Percentiles rank a stretch among this genome's conserved stretches.
phyloP scores from a whole-genome alignment of 495 filamentous ascomycete species.

The Amphirosellinia nigrospora region DNA sequence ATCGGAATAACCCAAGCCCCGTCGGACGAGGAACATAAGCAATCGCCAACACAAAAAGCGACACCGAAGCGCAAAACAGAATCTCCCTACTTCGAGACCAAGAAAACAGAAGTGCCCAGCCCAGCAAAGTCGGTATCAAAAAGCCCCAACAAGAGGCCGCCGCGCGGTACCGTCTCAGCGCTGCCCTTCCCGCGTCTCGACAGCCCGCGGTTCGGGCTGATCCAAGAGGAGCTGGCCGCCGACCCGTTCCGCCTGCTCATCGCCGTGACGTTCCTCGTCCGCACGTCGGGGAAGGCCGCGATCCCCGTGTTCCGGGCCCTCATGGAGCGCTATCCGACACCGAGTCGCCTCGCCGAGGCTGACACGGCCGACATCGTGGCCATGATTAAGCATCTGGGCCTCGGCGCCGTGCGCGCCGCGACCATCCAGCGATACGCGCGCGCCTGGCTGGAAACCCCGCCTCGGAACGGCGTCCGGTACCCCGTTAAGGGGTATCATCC shows the following conservation, averaged over 20 bases:
- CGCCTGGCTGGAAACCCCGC: constrained; percentile 71
- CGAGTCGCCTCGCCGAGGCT: constrained; percentile 67
- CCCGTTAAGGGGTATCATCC: constrained; percentile 75
- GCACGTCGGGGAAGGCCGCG: constrained; percentile 74
- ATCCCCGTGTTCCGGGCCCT: constrained; percentile 77
- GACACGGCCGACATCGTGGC: constrained; percentile 60
- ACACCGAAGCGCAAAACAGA: constrained; percentile 34
- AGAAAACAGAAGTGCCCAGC: background rate
- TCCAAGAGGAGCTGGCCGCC: constrained; percentile 78
- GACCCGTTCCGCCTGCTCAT: constrained; percentile 76
- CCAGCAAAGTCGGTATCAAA: constrained; percentile 5
- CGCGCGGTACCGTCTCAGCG: constrained; percentile 61
- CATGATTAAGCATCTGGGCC: constrained; percentile 75
- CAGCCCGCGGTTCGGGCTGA: constrained; percentile 70
- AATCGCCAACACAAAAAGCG: background rate
- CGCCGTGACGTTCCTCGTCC: constrained; percentile 82
- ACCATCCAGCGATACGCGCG: constrained; percentile 70
- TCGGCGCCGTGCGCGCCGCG: constrained; percentile 60
- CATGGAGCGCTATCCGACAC: constrained; percentile 70
- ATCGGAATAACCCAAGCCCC: background rate
- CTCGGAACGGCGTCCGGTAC: constrained; percentile 63
- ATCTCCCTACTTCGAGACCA: constrained; percentile 55
- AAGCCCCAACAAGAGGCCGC: constrained; percentile 43
- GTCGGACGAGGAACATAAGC: background rate
- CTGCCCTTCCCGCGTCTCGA: constrained; percentile 75